Conservation (phyloP, 305 asterid species). For the Fraxinus sp. region DNA sequence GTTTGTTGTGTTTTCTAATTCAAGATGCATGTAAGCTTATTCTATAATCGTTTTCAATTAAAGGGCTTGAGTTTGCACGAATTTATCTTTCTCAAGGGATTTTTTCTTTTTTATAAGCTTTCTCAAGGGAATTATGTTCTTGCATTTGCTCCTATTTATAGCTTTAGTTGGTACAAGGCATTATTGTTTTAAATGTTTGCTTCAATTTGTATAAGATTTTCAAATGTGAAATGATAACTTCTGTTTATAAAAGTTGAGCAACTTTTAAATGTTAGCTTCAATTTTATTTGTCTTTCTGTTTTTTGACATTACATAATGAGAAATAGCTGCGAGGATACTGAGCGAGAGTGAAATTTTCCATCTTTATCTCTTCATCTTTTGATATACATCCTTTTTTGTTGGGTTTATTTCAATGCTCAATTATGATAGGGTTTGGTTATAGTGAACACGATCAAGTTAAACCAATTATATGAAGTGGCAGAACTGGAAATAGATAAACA, state of each 20-base stretch:
- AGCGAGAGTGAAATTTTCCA: slow-evolving; percentile 14
- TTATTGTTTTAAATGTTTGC: slow-evolving; percentile 14
- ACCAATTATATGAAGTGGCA: not conserved
- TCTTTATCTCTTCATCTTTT: not conserved
- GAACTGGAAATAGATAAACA: not conserved
- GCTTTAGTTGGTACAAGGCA: slow-evolving; percentile 2
- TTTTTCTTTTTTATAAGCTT: not conserved
- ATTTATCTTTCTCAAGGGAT: not conserved
- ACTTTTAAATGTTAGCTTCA: not conserved
- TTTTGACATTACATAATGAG: not conserved
- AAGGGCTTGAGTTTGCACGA: slow-evolving; percentile 13
- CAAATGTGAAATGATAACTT: no score
- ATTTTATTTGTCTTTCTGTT: not conserved
- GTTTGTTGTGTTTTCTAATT: not conserved
- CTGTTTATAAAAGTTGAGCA: no score
- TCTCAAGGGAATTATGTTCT: not conserved
- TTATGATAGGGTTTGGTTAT: not conserved
- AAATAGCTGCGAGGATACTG: not conserved
- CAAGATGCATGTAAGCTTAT: not conserved
- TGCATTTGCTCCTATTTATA: not conserved
- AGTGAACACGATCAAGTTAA: not conserved
- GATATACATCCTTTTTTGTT: not conserved
- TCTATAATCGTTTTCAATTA: not conserved
- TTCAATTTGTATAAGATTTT: not conserved
- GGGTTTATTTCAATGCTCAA: not conserved